phyloP scores from a whole-genome alignment of 441 rosid species.

The Viola pubescens region DNA sequence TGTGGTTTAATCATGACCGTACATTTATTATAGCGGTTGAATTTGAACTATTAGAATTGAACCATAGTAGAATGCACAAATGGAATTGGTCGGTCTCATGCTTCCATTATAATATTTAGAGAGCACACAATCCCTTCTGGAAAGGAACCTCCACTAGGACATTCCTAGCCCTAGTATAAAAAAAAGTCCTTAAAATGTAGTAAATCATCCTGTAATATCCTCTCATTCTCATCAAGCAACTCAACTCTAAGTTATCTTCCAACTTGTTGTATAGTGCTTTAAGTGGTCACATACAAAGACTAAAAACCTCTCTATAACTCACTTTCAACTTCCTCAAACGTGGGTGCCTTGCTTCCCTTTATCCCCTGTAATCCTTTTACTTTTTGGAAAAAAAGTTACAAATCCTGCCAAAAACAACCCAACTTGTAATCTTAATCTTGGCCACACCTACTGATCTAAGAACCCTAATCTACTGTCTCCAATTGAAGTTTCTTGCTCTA shows the following conservation, averaged over 20 bases:
- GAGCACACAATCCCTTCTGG: background rate
- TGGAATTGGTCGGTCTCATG: conserved; percentile 18
- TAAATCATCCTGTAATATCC: background rate
- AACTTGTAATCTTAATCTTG: conserved; percentile 13
- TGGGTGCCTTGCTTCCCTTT: conserved; percentile 21
- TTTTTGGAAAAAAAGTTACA: conserved; percentile 3
- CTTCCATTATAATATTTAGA: conserved; percentile 10
- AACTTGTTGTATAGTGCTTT: conserved; percentile 10
- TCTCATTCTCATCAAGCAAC: background rate
- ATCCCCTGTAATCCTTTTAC: background rate
- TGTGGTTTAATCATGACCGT: too few species aligned
- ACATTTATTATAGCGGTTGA: too few species aligned
- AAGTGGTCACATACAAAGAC: conserved; percentile 13
- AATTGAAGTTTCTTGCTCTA: conserved; percentile 5
- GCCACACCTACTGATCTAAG: conserved; percentile 20
- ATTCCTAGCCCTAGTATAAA: conserved; percentile 8
- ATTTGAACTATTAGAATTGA: too few species aligned
- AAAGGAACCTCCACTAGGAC: conserved; percentile 19
- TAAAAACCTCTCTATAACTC: too few species aligned
- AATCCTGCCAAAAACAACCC: conserved; percentile 2
- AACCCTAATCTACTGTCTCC: conserved; percentile 11
- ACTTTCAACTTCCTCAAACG: conserved; percentile 14
- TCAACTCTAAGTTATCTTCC: background rate
- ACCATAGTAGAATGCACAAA: background rate
- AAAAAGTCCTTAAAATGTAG: background rate